Evolutionary conservation across 257 asterid genomes (phyloP), one percentile per base, ranked within the genome.

Genomic region (Vinca minor): DNA sequence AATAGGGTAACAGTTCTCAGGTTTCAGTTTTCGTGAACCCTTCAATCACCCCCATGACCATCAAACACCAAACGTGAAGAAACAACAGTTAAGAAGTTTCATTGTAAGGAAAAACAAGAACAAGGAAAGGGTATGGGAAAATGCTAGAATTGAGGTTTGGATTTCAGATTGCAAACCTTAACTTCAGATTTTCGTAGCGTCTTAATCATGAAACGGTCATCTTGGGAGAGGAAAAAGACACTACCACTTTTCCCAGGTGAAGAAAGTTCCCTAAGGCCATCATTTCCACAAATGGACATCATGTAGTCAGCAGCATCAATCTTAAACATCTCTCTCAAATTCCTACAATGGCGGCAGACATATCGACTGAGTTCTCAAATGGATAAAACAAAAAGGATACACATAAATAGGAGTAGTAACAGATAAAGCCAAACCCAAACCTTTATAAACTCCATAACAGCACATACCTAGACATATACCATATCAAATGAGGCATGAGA

Each of bases 191-290:
- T 89, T 17, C 97, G 86, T 79, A 93, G 74, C 20, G 98, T 93
- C 78, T 93, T 93, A 70, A 93, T 93, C 97, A 93, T 93, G 78
- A 89, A 93, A 61, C 92, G 97, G 59, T 87, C 97, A 71, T 93
- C 98, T 64, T 89, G 96, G 72, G 98, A 89, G 67, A 89, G 74
- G 83, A 87, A 93, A 77, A 93, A 93, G 55, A 89, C 94, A 66
- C 98, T 93, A 63, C 98, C 97, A 77, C 98, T 93, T 83, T 93
- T 93, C 63, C 98, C 98, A 25, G 98, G 98, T 70, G 98, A 93
- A 59, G 98, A 93, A 73, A 93, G 98, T 69, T 93, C 97, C 69
- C 95, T 77, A 49, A 93, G 89, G 59, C 95, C 89, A 79, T 93
- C 98, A 73, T 87, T 87, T 77, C 98, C 97, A 73, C 98, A 93